Percentiles rank a stretch among this genome's conserved stretches.
Conservation (phyloP, 148 eudicot genomes). For the Silene uniflora region DNA sequence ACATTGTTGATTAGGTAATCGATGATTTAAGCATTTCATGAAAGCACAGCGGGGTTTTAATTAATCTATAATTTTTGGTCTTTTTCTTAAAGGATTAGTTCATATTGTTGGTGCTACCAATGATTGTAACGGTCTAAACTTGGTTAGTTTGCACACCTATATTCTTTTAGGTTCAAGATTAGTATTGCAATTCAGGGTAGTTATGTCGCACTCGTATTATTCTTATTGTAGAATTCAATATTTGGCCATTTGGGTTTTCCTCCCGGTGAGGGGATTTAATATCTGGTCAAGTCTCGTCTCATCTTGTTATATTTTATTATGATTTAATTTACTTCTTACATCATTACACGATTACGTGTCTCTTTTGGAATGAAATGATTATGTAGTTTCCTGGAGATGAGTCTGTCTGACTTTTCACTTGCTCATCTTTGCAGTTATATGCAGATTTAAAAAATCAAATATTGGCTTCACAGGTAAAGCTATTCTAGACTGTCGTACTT, state of each 20-base stretch:
- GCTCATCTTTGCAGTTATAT: slow-evolving; percentile 52
- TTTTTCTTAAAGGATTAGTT: no score
- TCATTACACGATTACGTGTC: not conserved
- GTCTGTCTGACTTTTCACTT: slow-evolving; percentile 2
- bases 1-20: no score
- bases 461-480: slow-evolving; percentile 64
- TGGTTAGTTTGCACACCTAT: no score
- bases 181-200: not conserved
- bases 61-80: no score
- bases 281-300: no score
- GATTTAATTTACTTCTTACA: not conserved
- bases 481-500: slow-evolving; percentile 3
- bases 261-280: not conserved
- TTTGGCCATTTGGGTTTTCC: not conserved
- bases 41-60: no score
- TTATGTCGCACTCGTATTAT: not conserved
- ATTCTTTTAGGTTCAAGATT: not conserved
- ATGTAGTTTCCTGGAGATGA: not conserved
- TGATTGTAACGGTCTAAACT: no score
- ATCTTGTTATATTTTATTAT: not conserved
- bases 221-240: not conserved
- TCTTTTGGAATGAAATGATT: not conserved
- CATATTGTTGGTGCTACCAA: no score
- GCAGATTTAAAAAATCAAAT: slow-evolving; percentile 65
- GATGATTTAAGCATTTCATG: no score